Evolutionary conservation across 345 rosid species (phyloP).

Genomic region (Moricandia moricandioides): DNA sequence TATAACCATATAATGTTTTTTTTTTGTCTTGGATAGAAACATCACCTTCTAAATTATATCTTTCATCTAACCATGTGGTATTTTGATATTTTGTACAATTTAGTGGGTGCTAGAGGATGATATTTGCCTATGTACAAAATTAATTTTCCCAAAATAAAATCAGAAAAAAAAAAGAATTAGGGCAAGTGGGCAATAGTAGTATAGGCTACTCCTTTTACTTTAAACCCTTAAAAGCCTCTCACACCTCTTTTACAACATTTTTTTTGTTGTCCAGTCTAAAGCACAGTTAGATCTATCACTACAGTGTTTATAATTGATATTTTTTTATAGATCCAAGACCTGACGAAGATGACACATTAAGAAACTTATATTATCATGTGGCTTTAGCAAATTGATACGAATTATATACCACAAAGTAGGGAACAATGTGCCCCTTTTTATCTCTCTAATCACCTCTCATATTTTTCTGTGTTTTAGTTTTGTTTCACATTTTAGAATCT

Average conservation of each 20-base stretch:
- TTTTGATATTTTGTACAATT: conserved; percentile 15
- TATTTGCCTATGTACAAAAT: conserved; percentile 4
- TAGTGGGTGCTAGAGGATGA: conserved; percentile 23
- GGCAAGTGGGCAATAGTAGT: conserved; percentile 24
- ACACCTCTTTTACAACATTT: conserved; percentile 9
- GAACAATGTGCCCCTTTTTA: not conserved
- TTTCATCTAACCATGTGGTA: conserved; percentile 17
- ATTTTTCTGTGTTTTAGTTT: not conserved
- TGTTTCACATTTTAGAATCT: not conserved
- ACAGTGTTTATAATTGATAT: not conserved
- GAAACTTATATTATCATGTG: conserved; percentile 5
- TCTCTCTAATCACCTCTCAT: not conserved
- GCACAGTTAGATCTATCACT: conserved; percentile 3
- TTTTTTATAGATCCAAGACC: conserved; percentile 14
- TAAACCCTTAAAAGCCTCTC: conserved; percentile 22
- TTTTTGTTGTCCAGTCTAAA: conserved; percentile 16
- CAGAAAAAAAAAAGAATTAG: not conserved
- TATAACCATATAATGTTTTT: not conserved
- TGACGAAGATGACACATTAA: not conserved
- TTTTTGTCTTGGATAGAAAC: not conserved
- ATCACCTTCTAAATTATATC: conserved; percentile 27
- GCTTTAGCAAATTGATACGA: conserved; percentile 10
- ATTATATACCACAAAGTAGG: not conserved
- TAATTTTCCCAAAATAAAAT: not conserved
- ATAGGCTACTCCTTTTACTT: conserved; percentile 17